These are phyloP conservation scores for Cercospora sojina DNA, from an alignment of 2,329 filamentous ascomycete species.

Conservation along the genomic window DNA sequence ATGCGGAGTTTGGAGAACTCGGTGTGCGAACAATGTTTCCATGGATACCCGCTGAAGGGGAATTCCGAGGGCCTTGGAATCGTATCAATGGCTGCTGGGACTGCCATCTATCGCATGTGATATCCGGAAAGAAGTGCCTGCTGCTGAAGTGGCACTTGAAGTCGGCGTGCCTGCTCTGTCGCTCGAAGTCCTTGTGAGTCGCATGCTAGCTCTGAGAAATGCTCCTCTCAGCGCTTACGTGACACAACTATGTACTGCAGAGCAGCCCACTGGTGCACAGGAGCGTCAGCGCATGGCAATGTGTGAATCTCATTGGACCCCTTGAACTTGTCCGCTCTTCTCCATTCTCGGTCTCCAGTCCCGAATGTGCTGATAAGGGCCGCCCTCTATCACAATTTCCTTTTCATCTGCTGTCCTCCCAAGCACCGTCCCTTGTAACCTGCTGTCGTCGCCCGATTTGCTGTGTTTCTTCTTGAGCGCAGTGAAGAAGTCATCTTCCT, in stretches of 20 bases:
- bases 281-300: neutral
- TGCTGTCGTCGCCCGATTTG: slow-evolving; percentile 75
- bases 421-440: slow-evolving; percentile 80
- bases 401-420: slow-evolving; percentile 71
- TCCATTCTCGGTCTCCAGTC: slow-evolving; percentile 57
- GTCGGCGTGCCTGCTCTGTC: neutral
- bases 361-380: slow-evolving; percentile 63
- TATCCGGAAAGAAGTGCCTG: neutral
- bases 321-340: slow-evolving; percentile 14
- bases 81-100: neutral
- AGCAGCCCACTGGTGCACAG: neutral
- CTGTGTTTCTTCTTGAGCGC: slow-evolving; percentile 87
- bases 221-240: neutral
- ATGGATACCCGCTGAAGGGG: neutral
- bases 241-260: neutral
- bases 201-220: neutral
- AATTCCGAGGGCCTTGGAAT: neutral
- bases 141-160: neutral
- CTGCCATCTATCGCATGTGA: neutral
- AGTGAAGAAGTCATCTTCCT: slow-evolving; percentile 51
- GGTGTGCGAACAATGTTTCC: neutral
- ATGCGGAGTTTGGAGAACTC: neutral
- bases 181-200: neutral
- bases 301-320: neutral
- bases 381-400: slow-evolving; percentile 76